Evolutionary conservation across 139 green algal genomes (phyloP).

Genomic region (Chlorella sp.): DNA sequence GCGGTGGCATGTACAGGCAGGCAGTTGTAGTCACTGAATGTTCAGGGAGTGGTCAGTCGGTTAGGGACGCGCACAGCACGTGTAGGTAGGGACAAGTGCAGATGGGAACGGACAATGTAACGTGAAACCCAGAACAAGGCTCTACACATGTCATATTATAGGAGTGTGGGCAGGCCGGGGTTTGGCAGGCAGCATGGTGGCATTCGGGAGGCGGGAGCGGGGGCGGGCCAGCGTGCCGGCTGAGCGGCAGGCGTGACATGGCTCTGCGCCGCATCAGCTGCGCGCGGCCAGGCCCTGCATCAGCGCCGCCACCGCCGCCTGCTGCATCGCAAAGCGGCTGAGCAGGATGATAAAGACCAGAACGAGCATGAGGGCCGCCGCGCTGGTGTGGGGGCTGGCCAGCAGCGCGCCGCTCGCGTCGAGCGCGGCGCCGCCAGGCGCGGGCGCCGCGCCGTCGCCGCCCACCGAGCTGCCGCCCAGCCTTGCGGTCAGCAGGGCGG

Average conservation of each 20-base stretch:
- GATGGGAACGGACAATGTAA: background rate
- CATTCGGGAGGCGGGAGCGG: no score
- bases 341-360: constrained; percentile 26
- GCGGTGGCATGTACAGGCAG: no score
- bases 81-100: background rate
- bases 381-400: constrained; percentile 24
- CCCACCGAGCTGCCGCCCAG: background rate
- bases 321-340: constrained; percentile 23
- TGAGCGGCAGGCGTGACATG: background rate
- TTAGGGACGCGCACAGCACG: background rate
- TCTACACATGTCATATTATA: background rate
- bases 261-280: background rate
- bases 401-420: constrained; percentile 1
- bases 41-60: no score
- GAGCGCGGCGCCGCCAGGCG: background rate
- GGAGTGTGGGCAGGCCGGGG: background rate
- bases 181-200: background rate
- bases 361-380: constrained; percentile 26
- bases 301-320: constrained; percentile 14
- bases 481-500: constrained; percentile 12
- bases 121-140: background rate
- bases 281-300: constrained; percentile 5
- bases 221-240: no score
- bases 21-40: no score
- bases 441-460: background rate